phyloP scores from a whole-genome alignment of 495 filamentous ascomycete genomes.

The Penicillium chermesinum region DNA sequence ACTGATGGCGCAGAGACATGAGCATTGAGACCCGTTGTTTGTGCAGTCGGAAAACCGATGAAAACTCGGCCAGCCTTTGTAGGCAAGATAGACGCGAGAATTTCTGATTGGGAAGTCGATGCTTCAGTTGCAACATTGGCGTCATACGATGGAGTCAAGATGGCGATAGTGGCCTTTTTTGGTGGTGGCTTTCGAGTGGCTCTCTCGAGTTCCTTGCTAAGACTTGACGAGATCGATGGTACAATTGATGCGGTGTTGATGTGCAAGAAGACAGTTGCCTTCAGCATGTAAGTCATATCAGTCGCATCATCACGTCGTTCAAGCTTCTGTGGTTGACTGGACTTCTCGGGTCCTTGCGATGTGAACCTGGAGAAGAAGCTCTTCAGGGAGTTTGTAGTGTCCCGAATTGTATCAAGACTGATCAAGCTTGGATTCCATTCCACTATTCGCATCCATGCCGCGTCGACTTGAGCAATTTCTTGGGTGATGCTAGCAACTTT shows the following conservation, averaged over 20 bases:
- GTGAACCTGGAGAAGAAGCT: slow-evolving; percentile 77
- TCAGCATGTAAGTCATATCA: slow-evolving; percentile 61
- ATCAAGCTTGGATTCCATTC: slow-evolving; percentile 63
- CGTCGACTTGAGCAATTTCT: slow-evolving; percentile 85
- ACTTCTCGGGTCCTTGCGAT: slow-evolving; percentile 34
- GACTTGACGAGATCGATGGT: slow-evolving; percentile 58
- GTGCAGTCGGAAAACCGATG: slow-evolving; percentile 95
- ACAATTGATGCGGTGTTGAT: slow-evolving; percentile 78
- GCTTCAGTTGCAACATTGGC: slow-evolving; percentile 62
- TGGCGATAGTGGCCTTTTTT: slow-evolving; percentile 73
- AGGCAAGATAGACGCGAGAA: slow-evolving; percentile 87
- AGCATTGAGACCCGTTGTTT: slow-evolving; percentile 89
- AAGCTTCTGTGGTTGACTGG: slow-evolving; percentile 18
- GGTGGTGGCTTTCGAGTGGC: slow-evolving; percentile 97
- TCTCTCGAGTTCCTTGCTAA: slow-evolving; percentile 84
- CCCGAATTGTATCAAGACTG: slow-evolving; percentile 35
- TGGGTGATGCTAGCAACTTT: slow-evolving; percentile 65
- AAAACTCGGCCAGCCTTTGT: slow-evolving; percentile 85
- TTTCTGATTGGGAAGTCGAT: slow-evolving; percentile 58
- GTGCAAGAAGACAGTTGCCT: slow-evolving; percentile 77
- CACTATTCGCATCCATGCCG: slow-evolving; percentile 81
- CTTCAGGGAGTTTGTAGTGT: slow-evolving; percentile 56
- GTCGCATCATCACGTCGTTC: slow-evolving; percentile 37
- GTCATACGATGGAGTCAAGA: slow-evolving; percentile 87
- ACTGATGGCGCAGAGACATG: slow-evolving; percentile 98